Percentiles rank a stretch among this genome's conserved stretches.
These are phyloP conservation scores for Vaccinium darrowii DNA, from an alignment of 148 eudicot species.

Conservation along the genomic window DNA sequence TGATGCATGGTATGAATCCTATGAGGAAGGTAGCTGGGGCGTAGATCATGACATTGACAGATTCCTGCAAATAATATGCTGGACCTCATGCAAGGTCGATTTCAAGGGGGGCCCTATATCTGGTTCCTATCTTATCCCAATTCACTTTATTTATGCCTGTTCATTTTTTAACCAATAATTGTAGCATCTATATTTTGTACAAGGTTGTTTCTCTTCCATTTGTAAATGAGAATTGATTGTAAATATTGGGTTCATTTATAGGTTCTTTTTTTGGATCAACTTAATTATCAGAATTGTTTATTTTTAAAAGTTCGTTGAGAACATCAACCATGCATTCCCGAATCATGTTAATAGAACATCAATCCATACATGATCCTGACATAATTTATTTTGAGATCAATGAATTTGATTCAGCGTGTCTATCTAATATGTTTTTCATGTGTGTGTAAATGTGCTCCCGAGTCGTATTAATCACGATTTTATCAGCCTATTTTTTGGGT, in stretches of 20 bases:
- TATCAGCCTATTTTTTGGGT: not conserved
- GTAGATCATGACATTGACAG: not conserved
- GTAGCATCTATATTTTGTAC: not conserved
- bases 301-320: not conserved
- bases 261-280: not conserved
- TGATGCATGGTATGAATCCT: not conserved
- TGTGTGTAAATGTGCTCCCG: not conserved
- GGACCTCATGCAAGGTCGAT: not conserved
- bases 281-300: too few relatives aligned
- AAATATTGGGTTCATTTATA: not conserved
- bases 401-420: not conserved
- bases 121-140: not conserved
- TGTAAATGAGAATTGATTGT: too few relatives aligned
- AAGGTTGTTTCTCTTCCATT: too few relatives aligned
- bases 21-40: not conserved
- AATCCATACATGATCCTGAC: not conserved
- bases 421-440: not conserved
- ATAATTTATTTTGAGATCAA: not conserved
- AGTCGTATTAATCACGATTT: not conserved
- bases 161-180: not conserved
- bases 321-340: not conserved
- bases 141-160: not conserved
- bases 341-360: not conserved
- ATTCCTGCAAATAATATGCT: not conserved
- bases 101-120: not conserved